phyloP scores from a whole-genome alignment of 148 eudicot genomes.

The Camellia lanceoleosa region DNA sequence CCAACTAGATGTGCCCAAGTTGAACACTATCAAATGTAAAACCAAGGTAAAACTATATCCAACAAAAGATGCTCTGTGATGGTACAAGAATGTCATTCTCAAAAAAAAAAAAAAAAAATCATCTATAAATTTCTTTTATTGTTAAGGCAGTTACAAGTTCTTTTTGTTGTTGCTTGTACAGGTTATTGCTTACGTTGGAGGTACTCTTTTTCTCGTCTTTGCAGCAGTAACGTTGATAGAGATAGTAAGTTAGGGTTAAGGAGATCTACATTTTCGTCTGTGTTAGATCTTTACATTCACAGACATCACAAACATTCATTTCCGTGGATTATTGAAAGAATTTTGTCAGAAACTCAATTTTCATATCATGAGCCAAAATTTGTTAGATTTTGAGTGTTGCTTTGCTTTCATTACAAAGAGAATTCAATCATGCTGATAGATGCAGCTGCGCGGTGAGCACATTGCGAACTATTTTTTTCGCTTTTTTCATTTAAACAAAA shows the following conservation, averaged over 20 bases:
- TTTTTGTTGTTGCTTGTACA: slow-evolving; percentile 23
- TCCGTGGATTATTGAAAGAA: neutral
- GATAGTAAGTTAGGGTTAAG: slow-evolving; percentile 49
- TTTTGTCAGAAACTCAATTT: neutral
- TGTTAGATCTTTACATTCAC: neutral
- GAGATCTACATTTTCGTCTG: neutral
- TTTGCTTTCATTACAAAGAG: neutral
- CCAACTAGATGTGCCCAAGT: no score
- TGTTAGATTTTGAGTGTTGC: neutral
- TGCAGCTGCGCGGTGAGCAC: no score
- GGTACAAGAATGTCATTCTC: neutral
- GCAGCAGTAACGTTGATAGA: slow-evolving; percentile 75
- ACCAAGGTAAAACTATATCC: neutral
- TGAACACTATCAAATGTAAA: neutral
- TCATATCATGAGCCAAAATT: neutral
- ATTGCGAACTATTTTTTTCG: no score
- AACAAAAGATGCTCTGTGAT: neutral
- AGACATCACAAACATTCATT: neutral
- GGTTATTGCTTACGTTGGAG: slow-evolving; percentile 85
- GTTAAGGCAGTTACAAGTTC: neutral
- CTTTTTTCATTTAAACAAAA: no score
- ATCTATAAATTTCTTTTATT: neutral
- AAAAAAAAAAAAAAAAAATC: no score
- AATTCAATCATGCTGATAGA: no score
- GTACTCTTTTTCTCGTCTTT: slow-evolving; percentile 78